Evolutionary conservation across 1,284 basidiomycete species (phyloP).

Genomic region (Clitocybe nebularis): DNA sequence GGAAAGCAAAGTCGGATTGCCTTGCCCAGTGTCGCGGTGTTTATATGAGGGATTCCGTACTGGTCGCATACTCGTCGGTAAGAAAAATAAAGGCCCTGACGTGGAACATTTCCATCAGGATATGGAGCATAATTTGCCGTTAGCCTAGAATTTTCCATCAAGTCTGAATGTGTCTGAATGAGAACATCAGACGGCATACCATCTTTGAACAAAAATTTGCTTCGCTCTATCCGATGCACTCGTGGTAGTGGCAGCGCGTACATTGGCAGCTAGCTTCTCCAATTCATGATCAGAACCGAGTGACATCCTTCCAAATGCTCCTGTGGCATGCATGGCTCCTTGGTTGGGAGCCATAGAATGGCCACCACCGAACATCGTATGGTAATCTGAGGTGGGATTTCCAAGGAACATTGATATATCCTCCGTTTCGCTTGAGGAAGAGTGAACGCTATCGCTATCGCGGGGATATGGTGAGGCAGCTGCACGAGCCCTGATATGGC

Average conservation of each 20-base stretch:
- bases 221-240: constrained; percentile 85
- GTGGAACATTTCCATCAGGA: constrained; percentile 84
- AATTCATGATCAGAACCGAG: constrained; percentile 71
- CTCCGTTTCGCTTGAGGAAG: constrained; percentile 80
- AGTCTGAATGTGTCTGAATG: constrained; percentile 17
- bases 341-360: constrained; percentile 53
- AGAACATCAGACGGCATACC: constrained; percentile 42
- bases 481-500: constrained; percentile 71
- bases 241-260: constrained; percentile 82
- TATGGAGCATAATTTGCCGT: constrained; percentile 87
- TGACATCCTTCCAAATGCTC: constrained; percentile 70
- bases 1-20: constrained; percentile 90
- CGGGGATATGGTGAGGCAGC: constrained; percentile 79
- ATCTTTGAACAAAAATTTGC: constrained; percentile 87
- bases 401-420: constrained; percentile 75
- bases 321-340: constrained; percentile 62
- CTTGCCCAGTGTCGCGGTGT: constrained; percentile 91
- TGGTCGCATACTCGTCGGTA: constrained; percentile 88
- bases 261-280: constrained; percentile 82
- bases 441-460: constrained; percentile 79
- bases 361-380: constrained; percentile 49
- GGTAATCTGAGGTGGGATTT: constrained; percentile 53
- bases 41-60: constrained; percentile 88
- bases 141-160: constrained; percentile 47
- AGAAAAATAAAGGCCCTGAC: constrained; percentile 87